A percentile compares a stretch with the other conserved stretches of the same genome.
Conservation (phyloP, 2,329 filamentous ascomycete species). For the Berkeleyomyces rouxiae region DNA sequence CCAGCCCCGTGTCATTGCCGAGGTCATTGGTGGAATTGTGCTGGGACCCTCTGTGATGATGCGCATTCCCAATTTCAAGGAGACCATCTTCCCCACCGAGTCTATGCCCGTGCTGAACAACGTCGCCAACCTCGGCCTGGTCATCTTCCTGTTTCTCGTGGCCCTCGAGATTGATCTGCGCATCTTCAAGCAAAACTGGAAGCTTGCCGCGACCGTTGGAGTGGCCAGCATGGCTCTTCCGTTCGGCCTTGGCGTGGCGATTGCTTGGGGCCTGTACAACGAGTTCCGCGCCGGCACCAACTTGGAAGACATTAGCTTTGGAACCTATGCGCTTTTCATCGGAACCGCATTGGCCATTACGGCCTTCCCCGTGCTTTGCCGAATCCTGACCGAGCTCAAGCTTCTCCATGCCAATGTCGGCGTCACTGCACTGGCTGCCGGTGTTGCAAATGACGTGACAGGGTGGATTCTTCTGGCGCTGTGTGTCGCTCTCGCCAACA, state of each 20-base stretch:
- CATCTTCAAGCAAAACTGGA: constrained; percentile 65
- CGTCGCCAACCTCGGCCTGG: constrained; percentile 61
- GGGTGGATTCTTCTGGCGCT: constrained; percentile 80
- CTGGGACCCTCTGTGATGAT: constrained; percentile 81
- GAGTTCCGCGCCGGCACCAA: constrained; percentile 40
- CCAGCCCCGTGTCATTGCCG: constrained; percentile 69
- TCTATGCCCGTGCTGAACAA: constrained; percentile 43
- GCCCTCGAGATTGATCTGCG: constrained; percentile 74
- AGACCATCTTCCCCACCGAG: constrained; percentile 56
- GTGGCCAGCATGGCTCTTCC: constrained; percentile 66
- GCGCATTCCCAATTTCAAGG: constrained; percentile 61
- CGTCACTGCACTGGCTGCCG: constrained; percentile 75
- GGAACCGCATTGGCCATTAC: constrained; percentile 91
- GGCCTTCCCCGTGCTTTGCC: constrained; percentile 77
- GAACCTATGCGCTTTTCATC: constrained; percentile 54
- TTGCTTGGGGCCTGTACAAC: constrained; percentile 67
- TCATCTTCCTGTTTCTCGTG: constrained; percentile 76
- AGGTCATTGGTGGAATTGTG: constrained; percentile 71
- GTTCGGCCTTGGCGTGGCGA: constrained; percentile 64
- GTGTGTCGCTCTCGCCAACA: constrained; percentile 85
- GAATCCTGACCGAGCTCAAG: constrained; percentile 83
- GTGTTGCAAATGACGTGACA: constrained; percentile 74
- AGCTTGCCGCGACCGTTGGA: constrained; percentile 59
- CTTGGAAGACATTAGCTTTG: constrained; percentile 29
- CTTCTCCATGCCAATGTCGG: constrained; percentile 69